phyloP scores from a whole-genome alignment of 2,329 filamentous ascomycete genomes.

The Exophiala bonariae region DNA sequence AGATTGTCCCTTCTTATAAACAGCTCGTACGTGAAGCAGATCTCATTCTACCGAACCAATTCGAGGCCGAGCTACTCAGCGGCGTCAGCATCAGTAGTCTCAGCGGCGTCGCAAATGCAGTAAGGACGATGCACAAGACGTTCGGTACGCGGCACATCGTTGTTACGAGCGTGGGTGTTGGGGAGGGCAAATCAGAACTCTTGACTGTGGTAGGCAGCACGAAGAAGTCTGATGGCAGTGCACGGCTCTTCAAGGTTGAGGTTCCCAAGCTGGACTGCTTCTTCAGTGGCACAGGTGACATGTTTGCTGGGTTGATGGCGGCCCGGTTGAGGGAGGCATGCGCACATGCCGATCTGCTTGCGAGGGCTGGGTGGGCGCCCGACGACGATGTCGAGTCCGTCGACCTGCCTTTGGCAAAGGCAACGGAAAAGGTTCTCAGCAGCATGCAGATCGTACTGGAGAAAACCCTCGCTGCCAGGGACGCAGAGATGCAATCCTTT shows the following conservation, averaged over 20 bases:
- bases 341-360: conserved; percentile 48
- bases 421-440: conserved; percentile 81
- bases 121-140: conserved; percentile 56
- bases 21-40: conserved; percentile 77
- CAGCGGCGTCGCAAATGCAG: conserved; percentile 21
- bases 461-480: conserved; percentile 66
- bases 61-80: conserved; percentile 82
- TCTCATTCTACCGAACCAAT: conserved; percentile 92
- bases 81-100: conserved; percentile 18
- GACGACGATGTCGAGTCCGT: conserved; percentile 67
- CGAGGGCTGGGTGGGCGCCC: conserved; percentile 70
- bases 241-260: conserved; percentile 84
- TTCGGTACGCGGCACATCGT: conserved; percentile 84
- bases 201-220: conserved; percentile 26
- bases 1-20: conserved; percentile 90
- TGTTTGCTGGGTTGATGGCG: conserved; percentile 92
- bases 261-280: conserved; percentile 88
- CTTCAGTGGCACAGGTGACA: conserved; percentile 95
- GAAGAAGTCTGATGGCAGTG: conserved; percentile 45
- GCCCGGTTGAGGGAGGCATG: conserved; percentile 80
- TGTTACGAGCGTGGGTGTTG: conserved; percentile 72
- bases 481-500: conserved; percentile 57
- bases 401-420: conserved; percentile 78
- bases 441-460: conserved; percentile 87
- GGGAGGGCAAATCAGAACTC: conserved; percentile 2